Evolutionary conservation across 164 flowering plant genomes (phyloP).

Genomic region (Tetracentron sinense): DNA sequence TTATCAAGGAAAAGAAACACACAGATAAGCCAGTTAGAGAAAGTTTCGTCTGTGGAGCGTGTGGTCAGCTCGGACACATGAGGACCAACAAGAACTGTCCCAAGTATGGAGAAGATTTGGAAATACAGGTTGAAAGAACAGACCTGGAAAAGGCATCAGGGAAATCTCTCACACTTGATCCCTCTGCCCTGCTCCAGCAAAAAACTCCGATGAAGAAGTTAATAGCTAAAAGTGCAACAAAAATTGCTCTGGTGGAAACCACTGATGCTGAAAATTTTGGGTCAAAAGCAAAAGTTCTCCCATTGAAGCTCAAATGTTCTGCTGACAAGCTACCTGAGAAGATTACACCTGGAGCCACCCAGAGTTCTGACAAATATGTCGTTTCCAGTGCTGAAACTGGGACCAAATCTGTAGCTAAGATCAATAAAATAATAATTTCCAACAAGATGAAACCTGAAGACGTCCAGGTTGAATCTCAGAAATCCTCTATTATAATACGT

Average conservation of each 20-base stretch:
- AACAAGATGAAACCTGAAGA: conserved; percentile 62
- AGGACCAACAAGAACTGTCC: conserved; percentile 98
- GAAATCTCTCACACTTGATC: conserved; percentile 42
- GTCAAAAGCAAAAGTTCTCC: conserved; percentile 42
- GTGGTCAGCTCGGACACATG: conserved; percentile 99
- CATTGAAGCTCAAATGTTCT: conserved; percentile 69
- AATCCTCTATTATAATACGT: conserved; percentile 49
- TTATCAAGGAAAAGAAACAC: conserved; percentile 66
- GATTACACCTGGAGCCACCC: conserved; percentile 22
- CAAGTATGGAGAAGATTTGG: conserved; percentile 73
- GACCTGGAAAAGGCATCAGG: conserved; percentile 44
- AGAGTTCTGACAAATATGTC: conserved; percentile 39
- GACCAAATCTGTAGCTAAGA: conserved; percentile 41
- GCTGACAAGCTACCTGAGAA: conserved; percentile 50
- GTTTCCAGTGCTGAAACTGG: conserved; percentile 43
- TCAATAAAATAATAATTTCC: conserved; percentile 62
- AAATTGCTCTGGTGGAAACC: conserved; percentile 45
- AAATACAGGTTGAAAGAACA: conserved; percentile 42
- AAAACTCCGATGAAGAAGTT: conserved; percentile 50
- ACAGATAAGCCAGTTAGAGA: conserved; percentile 63
- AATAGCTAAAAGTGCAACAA: conserved; percentile 44
- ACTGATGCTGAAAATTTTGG: conserved; percentile 51
- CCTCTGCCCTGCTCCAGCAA: conserved; percentile 35
- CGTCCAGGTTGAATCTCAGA: conserved; percentile 42
- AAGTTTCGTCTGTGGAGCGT: conserved; percentile 87